phyloP scores from a whole-genome alignment of 2,329 filamentous ascomycete genomes.

The Botrytis porri region DNA sequence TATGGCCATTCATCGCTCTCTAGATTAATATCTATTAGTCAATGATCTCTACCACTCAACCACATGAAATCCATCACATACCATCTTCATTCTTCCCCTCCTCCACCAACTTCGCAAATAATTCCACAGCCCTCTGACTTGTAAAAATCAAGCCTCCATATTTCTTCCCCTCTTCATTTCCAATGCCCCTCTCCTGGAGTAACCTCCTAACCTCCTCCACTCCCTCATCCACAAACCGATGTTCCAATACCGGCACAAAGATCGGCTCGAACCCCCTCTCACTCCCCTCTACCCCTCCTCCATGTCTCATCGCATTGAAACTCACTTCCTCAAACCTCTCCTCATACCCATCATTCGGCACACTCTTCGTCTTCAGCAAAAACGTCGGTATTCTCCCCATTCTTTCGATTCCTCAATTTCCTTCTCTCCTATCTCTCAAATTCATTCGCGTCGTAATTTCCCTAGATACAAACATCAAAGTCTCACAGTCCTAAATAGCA shows the following conservation, averaged over 20 bases:
- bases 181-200: conserved; percentile 47
- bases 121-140: conserved; percentile 79
- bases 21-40: conserved; percentile 20
- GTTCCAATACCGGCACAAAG: conserved; percentile 76
- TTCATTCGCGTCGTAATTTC: background rate
- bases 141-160: conserved; percentile 84
- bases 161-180: conserved; percentile 37
- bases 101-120: conserved; percentile 62
- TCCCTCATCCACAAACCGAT: conserved; percentile 61
- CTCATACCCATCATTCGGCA: conserved; percentile 68
- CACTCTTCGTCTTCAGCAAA: conserved; percentile 74
- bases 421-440: background rate
- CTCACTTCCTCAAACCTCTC: conserved; percentile 56
- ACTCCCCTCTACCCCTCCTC: conserved; percentile 27
- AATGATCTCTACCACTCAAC: background rate
- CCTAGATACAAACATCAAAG: background rate
- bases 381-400: conserved; percentile 54
- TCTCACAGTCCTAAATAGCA: background rate
- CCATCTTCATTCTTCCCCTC: conserved; percentile 39
- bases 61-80: conserved; percentile 1
- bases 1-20: conserved; percentile 46
- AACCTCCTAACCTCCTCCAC: conserved; percentile 51
- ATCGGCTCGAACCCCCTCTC: conserved; percentile 53
- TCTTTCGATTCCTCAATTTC: background rate
- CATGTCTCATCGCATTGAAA: background rate